Base-by-base conservation (phyloP, 345 rosid genomes). In the Punica granatum region DNA sequence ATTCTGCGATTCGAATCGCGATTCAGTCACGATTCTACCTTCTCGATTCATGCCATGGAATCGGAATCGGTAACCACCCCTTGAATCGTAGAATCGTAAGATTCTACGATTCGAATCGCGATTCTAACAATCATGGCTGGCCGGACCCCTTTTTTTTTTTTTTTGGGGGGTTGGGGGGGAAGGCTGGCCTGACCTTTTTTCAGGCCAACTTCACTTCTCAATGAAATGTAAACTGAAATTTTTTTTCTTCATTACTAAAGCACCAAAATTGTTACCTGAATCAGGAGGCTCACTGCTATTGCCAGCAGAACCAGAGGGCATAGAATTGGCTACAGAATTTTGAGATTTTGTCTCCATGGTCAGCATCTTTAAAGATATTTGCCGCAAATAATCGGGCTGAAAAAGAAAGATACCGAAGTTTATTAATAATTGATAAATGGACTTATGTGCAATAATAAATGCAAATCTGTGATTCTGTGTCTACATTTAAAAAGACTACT, bases 301-400 rank as follows among this genome's bases (percentile, higher is more conserved):
- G 60, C 31, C 31, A 26, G 18, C 60, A 56, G 61, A 56, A 33
- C 13, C 25, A 4, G 34, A 10, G 3, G 33, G 41, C 41, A 37
- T 37, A 37, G 41, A 5, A 37, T 51, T 53, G 34, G 61, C 61
- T 1, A 30, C 61, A 1, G 60, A 13, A 28, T 54, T 54, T 54
- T 26, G 32, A 54, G 60, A 54, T 11, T 26, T 54, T 66, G 69
- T 79, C 80, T 87, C 96, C 86, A 91, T 80, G 46, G 91, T 70
- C 56, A 87, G 85, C 97, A 91, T 84, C 88, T 88, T 91, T 81
- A 84, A 54, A 35, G 96, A 86, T 79, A 91, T 91, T 72, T 80
- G 86, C 78, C 85, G 84, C 44, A 91, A 76, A 81, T 88, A 91
- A 69, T 88, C 97, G 19, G 84, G 60, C 97, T 91, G 84, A 63